Evolutionary conservation across 345 rosid species (phyloP).

Genomic region (Hibiscus syriacus): DNA sequence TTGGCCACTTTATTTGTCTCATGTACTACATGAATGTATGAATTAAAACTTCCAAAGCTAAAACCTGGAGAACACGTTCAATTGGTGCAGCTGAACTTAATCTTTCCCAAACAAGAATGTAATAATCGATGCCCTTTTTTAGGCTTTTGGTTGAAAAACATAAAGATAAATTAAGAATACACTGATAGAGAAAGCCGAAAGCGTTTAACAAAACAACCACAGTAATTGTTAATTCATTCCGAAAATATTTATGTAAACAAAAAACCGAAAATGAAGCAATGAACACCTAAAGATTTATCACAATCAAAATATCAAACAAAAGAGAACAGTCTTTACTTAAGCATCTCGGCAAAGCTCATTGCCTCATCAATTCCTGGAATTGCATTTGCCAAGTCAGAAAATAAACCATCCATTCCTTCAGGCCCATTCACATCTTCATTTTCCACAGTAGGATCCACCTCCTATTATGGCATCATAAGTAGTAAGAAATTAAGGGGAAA

Average conservation of each 20-base stretch:
- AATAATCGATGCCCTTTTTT: background rate
- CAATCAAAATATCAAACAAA: background rate
- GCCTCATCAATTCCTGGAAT: conserved; percentile 99
- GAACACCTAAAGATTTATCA: background rate
- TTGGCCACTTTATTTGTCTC: background rate
- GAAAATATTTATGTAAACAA: background rate
- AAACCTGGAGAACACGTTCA: background rate
- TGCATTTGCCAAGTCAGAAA: conserved; percentile 88
- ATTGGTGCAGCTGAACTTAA: background rate
- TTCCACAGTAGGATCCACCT: conserved; percentile 96
- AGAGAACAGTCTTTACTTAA: conserved; percentile 49
- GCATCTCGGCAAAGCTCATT: conserved; percentile 99
- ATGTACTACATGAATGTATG: background rate
- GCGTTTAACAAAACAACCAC: background rate
- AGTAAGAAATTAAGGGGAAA: background rate
- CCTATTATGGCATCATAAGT: conserved; percentile 33
- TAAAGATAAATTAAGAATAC: background rate
- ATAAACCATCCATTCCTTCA: conserved; percentile 86
- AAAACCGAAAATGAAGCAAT: background rate
- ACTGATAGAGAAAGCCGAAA: background rate
- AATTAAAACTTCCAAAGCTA: background rate
- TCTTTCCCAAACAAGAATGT: background rate
- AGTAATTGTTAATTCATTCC: background rate
- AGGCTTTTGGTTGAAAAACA: background rate
- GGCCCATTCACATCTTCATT: conserved; percentile 51